A percentile compares a stretch with the other conserved stretches of the same genome.
These are phyloP conservation scores for Pseudoturritis turrita DNA, from an alignment of 345 rosid species.

Conservation along the genomic window DNA sequence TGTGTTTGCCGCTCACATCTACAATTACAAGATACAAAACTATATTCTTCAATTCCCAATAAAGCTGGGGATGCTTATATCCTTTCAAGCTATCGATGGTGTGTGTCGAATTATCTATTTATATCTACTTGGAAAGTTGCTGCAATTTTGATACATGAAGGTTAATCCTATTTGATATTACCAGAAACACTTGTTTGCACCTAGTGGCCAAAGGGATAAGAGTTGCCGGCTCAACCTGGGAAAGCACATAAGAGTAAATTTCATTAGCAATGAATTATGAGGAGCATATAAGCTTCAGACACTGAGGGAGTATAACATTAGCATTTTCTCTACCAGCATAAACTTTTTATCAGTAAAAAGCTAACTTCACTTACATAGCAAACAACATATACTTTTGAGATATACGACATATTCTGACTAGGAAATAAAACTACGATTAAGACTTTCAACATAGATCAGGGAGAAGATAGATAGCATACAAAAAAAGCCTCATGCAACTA, in stretches of 20 bases:
- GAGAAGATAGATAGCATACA: background rate
- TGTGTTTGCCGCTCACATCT: background rate
- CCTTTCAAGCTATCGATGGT: background rate
- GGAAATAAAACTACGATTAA: background rate
- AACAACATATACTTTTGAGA: background rate
- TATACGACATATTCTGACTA: background rate
- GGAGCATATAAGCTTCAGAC: background rate
- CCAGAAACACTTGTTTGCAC: slow-evolving; percentile 99
- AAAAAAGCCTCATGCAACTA: background rate
- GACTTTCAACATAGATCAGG: background rate
- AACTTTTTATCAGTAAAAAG: background rate
- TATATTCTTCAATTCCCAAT: background rate
- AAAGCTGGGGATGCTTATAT: background rate
- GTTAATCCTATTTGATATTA: slow-evolving; percentile 19
- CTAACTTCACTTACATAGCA: background rate
- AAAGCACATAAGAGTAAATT: slow-evolving; percentile 3
- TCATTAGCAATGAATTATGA: background rate
- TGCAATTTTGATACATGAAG: background rate
- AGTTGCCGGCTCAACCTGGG: slow-evolving; percentile 94
- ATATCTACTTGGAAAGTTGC: background rate
- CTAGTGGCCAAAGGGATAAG: slow-evolving; percentile 89
- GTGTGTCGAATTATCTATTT: background rate
- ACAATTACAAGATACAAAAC: background rate
- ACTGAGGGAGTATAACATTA: background rate
- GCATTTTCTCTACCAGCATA: background rate